phyloP scores from a whole-genome alignment of 108 stramenopile species.

The Thalassiosira profunda region DNA sequence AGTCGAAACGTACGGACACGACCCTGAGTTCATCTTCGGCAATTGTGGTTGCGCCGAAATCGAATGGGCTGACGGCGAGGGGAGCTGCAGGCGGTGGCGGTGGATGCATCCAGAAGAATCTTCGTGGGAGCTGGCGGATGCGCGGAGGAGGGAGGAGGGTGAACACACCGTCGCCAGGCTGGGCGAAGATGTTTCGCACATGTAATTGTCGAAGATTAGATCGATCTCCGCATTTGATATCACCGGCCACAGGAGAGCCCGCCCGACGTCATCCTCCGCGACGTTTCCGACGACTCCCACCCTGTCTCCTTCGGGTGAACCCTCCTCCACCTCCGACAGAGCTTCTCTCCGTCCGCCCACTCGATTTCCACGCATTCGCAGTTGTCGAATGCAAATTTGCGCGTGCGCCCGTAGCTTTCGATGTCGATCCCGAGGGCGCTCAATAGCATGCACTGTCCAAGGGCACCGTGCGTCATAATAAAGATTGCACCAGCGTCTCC shows the following conservation, averaged over 20 bases:
- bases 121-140: too few species aligned
- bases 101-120: slow-evolving; percentile 24
- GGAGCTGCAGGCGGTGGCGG: slow-evolving; percentile 21
- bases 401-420: slow-evolving; percentile 5
- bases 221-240: too few species aligned
- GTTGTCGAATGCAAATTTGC: slow-evolving; percentile 32
- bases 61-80: slow-evolving; percentile 20
- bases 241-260: too few species aligned
- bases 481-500: slow-evolving; percentile 9
- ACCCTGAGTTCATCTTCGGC: slow-evolving; percentile 15
- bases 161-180: too few species aligned
- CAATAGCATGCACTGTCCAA: slow-evolving; percentile 48
- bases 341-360: slow-evolving; percentile 18
- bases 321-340: slow-evolving; percentile 24
- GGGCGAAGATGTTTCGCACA: too few species aligned
- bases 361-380: slow-evolving; percentile 41
- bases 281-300: too few species aligned
- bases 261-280: too few species aligned
- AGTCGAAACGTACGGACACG: slow-evolving; percentile 12
- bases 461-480: slow-evolving; percentile 43
- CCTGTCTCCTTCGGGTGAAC: slow-evolving; percentile 5
- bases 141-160: too few species aligned
- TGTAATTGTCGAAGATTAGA: too few species aligned
- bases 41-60: slow-evolving; percentile 44
- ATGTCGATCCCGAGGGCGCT: slow-evolving; percentile 29